These are phyloP conservation scores for Diaporthe australafricana DNA, from an alignment of 2,329 filamentous ascomycete species.

Conservation along the genomic window DNA sequence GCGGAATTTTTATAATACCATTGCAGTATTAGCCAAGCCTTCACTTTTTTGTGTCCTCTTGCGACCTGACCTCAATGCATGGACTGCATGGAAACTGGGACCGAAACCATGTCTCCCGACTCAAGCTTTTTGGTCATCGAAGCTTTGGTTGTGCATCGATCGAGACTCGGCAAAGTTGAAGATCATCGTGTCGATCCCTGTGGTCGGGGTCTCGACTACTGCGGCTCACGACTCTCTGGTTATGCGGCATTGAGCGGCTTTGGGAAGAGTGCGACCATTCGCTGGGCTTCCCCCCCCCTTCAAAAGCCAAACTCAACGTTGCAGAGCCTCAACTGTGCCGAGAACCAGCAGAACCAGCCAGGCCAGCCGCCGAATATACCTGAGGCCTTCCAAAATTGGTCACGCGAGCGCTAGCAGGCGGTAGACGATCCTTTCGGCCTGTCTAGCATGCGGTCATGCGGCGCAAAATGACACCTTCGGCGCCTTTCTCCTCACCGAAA, in stretches of 20 bases:
- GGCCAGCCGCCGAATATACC: constrained; percentile 18
- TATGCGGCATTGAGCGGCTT: too few relatives aligned
- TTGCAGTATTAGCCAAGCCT: constrained; percentile 5
- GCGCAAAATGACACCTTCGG: constrained; percentile 15
- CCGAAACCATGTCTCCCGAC: not conserved
- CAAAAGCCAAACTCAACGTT: not conserved
- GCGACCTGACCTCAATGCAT: not conserved
- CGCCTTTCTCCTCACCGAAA: constrained; percentile 5
- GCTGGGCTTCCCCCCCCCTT: not conserved
- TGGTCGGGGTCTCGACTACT: not conserved
- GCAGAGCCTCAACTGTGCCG: constrained; percentile 17
- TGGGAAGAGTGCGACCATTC: not conserved
- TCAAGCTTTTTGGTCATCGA: not conserved
- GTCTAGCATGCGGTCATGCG: constrained; percentile 12
- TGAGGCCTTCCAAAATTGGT: not conserved
- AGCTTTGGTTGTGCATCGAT: constrained; percentile 11
- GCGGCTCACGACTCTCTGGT: constrained; percentile 20
- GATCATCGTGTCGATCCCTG: not conserved
- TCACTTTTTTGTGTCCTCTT: not conserved
- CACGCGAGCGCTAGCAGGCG: constrained; percentile 14
- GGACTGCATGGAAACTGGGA: not conserved
- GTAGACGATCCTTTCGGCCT: constrained; percentile 14
- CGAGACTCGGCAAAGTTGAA: not conserved
- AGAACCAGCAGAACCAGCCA: constrained; percentile 14
- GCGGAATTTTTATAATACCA: constrained; percentile 18